Evolutionary conservation across 176 grass and related monocot species (phyloP).

Genomic region (Miscanthus lutarioriparius): DNA sequence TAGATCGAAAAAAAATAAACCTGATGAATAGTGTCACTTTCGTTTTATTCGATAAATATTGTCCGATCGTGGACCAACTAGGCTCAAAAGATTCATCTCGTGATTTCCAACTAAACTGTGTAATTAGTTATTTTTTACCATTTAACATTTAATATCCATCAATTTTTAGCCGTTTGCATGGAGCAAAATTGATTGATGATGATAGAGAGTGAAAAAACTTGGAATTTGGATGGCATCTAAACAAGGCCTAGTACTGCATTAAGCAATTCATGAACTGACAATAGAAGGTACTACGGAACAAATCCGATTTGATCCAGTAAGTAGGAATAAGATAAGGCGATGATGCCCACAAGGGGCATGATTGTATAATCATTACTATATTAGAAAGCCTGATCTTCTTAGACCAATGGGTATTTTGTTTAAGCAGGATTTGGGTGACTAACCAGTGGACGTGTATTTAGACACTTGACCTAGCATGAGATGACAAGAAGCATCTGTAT

Average conservation of each 20-base stretch:
- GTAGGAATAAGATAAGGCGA: conserved; percentile 46
- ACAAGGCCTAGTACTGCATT: conserved; percentile 37
- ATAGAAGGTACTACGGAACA: conserved; percentile 51
- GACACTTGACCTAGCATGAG: background rate
- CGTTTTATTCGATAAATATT: no score
- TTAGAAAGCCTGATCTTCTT: background rate
- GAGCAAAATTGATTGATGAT: no score
- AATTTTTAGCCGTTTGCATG: no score
- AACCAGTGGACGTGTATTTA: background rate
- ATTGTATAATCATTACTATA: conserved; percentile 47
- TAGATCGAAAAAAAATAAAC: no score
- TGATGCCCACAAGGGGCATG: conserved; percentile 30
- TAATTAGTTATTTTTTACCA: no score
- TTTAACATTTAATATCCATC: no score
- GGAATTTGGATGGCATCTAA: no score
- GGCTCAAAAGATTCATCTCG: no score
- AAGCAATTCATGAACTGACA: conserved; percentile 43
- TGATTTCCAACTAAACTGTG: no score
- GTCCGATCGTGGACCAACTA: no score
- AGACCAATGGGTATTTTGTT: conserved; percentile 28
- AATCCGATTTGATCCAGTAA: conserved; percentile 53
- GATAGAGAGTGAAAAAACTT: no score
- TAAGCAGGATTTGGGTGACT: conserved; percentile 20
- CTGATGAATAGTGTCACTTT: no score
- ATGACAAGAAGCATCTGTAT: conserved; percentile 7